Conservation (phyloP, 148 eudicot species). For the Silene latifolia region DNA sequence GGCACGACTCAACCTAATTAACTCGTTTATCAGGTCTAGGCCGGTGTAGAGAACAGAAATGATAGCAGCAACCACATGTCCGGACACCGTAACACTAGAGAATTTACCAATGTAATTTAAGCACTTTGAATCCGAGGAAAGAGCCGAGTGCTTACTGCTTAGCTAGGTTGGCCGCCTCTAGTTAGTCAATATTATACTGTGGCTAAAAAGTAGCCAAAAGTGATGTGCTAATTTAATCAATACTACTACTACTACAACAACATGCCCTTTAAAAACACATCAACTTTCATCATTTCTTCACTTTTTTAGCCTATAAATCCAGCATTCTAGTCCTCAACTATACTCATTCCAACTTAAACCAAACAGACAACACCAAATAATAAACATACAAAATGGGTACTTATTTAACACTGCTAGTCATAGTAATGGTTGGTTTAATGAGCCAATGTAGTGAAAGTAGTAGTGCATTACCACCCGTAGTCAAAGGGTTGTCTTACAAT, state of each 20-base stretch:
- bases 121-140: background rate
- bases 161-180: slow-evolving; percentile 5
- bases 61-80: too few relatives aligned
- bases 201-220: background rate
- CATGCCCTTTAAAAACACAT: background rate
- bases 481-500: slow-evolving; percentile 34
- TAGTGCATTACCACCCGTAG: slow-evolving; percentile 14
- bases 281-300: background rate
- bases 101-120: background rate
- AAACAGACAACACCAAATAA: too few relatives aligned
- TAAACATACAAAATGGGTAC: background rate
- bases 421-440: background rate
- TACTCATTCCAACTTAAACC: background rate
- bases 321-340: background rate
- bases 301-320: background rate
- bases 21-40: too few relatives aligned
- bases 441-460: background rate
- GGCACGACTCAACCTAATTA: too few relatives aligned
- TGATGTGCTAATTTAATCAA: background rate
- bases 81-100: too few relatives aligned
- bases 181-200: background rate
- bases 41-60: too few relatives aligned
- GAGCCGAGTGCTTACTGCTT: background rate
- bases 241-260: background rate
- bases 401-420: background rate